Evolutionary conservation across 305 asterid genomes (phyloP).

Genomic region (Nicotiana rustica): DNA sequence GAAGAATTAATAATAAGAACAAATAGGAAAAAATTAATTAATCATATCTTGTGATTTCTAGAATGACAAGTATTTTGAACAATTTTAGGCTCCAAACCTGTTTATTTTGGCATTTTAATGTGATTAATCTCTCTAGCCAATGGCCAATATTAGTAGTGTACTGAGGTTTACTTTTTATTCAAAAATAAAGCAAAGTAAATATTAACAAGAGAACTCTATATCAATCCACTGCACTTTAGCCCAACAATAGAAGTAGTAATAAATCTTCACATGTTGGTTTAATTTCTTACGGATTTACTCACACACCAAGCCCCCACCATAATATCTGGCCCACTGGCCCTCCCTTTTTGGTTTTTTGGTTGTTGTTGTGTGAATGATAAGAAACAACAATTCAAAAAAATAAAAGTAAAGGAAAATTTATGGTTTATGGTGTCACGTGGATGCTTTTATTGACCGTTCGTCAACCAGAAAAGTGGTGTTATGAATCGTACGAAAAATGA

Average conservation of each 20-base stretch:
- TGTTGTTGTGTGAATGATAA: too few species aligned
- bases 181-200: too few species aligned
- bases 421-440: not conserved
- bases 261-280: not conserved
- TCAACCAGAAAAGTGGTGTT: not conserved
- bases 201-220: not conserved
- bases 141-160: not conserved
- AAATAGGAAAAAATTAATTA: too few species aligned
- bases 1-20: too few species aligned
- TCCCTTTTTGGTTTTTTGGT: not conserved
- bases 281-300: not conserved
- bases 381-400: not conserved
- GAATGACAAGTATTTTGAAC: too few species aligned
- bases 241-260: not conserved
- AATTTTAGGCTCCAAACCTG: not conserved
- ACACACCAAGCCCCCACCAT: not conserved
- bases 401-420: not conserved
- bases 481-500: not conserved
- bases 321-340: not conserved
- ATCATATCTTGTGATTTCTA: too few species aligned
- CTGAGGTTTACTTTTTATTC: not conserved
- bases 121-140: not conserved
- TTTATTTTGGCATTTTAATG: not conserved
- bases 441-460: not conserved
- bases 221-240: not conserved